These are phyloP conservation scores for Cercospora sesami DNA, from an alignment of 2,329 filamentous ascomycete genomes.

Conservation along the genomic window DNA sequence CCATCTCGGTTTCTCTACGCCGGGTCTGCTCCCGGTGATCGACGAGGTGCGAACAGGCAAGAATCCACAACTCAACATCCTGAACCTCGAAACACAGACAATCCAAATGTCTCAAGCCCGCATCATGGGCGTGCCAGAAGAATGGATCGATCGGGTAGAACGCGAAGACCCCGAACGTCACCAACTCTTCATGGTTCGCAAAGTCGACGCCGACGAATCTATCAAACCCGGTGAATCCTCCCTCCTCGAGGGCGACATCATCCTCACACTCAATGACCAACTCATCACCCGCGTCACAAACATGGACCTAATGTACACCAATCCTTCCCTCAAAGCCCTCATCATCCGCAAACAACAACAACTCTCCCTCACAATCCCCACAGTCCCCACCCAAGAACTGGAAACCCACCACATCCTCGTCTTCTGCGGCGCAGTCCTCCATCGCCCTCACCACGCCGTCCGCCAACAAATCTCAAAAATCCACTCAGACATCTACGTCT, in stretches of 20 bases:
- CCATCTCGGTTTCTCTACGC: conserved; percentile 86
- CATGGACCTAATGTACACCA: conserved; percentile 93
- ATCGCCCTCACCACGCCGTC: conserved; percentile 92
- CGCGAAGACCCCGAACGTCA: conserved; percentile 87
- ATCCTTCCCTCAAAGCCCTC: conserved; percentile 77
- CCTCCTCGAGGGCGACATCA: conserved; percentile 85
- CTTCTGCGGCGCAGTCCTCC: conserved; percentile 92
- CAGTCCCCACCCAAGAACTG: conserved; percentile 82
- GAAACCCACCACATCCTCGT: conserved; percentile 90
- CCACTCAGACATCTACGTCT: conserved; percentile 95
- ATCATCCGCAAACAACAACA: conserved; percentile 84
- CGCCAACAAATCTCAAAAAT: conserved; percentile 96
- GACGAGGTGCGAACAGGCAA: conserved; percentile 78
- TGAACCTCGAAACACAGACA: conserved; percentile 91
- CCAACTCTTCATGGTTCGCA: conserved; percentile 97
- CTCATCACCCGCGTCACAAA: conserved; percentile 92
- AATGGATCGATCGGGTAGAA: conserved; percentile 91
- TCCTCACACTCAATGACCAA: conserved; percentile 85
- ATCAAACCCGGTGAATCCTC: conserved; percentile 46
- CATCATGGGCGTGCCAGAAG: conserved; percentile 93
- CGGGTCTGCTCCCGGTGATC: conserved; percentile 84
- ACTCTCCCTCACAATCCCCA: conserved; percentile 73
- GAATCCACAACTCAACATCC: conserved; percentile 78
- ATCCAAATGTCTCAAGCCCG: conserved; percentile 96
- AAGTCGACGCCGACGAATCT: conserved; percentile 62